phyloP scores from a whole-genome alignment of 805 yeast species.

The Torulaspora microellipsoides region DNA sequence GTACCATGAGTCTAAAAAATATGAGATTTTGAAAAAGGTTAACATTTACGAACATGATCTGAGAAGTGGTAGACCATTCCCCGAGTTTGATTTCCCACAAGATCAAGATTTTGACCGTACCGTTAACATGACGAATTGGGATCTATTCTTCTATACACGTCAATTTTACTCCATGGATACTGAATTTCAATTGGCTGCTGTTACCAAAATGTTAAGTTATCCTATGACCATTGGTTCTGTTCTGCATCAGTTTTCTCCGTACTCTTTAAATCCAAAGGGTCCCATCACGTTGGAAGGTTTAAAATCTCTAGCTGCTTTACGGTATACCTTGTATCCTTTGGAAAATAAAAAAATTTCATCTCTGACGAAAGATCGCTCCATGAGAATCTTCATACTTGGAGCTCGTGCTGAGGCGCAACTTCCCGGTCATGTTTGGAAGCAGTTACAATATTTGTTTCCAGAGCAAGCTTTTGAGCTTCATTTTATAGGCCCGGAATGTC shows the following conservation, averaged over 20 bases:
- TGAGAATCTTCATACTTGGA: constrained; percentile 85
- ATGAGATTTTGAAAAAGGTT: constrained; percentile 75
- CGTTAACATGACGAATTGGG: constrained; percentile 84
- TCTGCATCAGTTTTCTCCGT: constrained; percentile 82
- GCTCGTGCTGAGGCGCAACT: constrained; percentile 90
- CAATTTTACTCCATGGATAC: constrained; percentile 95
- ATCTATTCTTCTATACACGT: constrained; percentile 86
- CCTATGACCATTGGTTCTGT: constrained; percentile 86
- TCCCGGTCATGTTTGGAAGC: constrained; percentile 95
- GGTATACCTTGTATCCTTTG: constrained; percentile 80
- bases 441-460: constrained; percentile 81
- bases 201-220: constrained; percentile 88
- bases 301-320: constrained; percentile 85
- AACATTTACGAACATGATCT: constrained; percentile 93
- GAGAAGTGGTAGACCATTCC: constrained; percentile 89
- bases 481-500: constrained; percentile 91
- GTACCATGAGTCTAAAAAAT: constrained; percentile 63
- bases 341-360: constrained; percentile 35
- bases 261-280: constrained; percentile 73
- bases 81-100: constrained; percentile 91
- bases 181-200: constrained; percentile 91
- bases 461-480: constrained; percentile 77
- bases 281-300: constrained; percentile 89
- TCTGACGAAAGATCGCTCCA: constrained; percentile 75
- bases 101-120: constrained; percentile 68